These are phyloP conservation scores for Hortaea sp. DNA, from an alignment of 2,329 filamentous ascomycete genomes.

Conservation along the genomic window DNA sequence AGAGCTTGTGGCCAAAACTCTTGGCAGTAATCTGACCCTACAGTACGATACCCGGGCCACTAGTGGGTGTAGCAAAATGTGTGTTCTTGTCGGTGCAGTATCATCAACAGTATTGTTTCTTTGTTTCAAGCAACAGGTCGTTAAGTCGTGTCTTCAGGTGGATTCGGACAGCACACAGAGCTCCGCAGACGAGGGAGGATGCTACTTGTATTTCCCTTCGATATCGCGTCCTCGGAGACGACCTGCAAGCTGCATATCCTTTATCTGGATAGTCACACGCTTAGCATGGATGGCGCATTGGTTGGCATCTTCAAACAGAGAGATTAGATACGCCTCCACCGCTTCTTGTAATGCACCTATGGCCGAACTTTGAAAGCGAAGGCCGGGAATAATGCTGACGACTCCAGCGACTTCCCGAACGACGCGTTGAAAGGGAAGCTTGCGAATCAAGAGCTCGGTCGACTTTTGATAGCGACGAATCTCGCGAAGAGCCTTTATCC, in stretches of 20 bases:
- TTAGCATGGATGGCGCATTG: slow-evolving; percentile 93
- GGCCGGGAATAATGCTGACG: slow-evolving; percentile 47
- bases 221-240: too few relatives aligned
- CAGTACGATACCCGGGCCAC: too few relatives aligned
- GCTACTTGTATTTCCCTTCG: too few relatives aligned
- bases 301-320: slow-evolving; percentile 89
- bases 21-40: too few relatives aligned
- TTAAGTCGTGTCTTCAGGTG: too few relatives aligned
- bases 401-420: slow-evolving; percentile 59
- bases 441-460: slow-evolving; percentile 90
- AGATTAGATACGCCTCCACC: slow-evolving; percentile 84
- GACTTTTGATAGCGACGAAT: slow-evolving; percentile 98
- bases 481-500: slow-evolving; percentile 68
- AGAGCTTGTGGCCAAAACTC: too few relatives aligned
- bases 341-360: slow-evolving; percentile 90
- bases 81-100: too few relatives aligned
- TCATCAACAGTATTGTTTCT: too few relatives aligned
- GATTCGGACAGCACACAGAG: too few relatives aligned
- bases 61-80: too few relatives aligned
- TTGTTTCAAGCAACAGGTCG: too few relatives aligned
- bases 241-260: slow-evolving; percentile 71
- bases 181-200: too few relatives aligned
- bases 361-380: slow-evolving; percentile 91
- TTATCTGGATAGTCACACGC: slow-evolving; percentile 80
- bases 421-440: slow-evolving; percentile 94